Evolutionary conservation across 495 filamentous ascomycete species (phyloP).

Genomic region (Penicillium mononematosum): DNA sequence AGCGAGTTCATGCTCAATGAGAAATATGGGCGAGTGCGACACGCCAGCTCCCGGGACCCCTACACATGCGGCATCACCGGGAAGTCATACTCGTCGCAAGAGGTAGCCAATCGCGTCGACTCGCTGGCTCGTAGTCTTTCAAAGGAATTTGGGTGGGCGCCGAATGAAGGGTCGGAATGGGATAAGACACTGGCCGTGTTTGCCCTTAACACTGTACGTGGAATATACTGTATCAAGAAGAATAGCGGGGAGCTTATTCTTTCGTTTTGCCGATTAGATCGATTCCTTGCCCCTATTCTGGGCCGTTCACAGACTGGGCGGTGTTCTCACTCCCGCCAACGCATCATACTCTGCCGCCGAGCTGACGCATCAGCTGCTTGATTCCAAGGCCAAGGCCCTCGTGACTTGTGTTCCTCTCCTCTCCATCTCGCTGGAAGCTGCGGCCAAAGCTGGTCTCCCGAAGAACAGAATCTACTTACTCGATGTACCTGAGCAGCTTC

Average conservation of each 20-base stretch:
- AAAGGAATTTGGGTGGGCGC: slow-evolving; percentile 71
- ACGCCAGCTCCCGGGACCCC: slow-evolving; percentile 64
- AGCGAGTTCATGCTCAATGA: slow-evolving; percentile 80
- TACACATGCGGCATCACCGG: slow-evolving; percentile 83
- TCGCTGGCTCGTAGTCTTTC: slow-evolving; percentile 67
- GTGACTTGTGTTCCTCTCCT: slow-evolving; percentile 81
- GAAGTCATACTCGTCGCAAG: slow-evolving; percentile 62
- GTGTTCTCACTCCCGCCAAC: slow-evolving; percentile 77
- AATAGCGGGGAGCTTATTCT: background rate
- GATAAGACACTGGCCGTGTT: slow-evolving; percentile 81
- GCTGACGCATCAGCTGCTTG: slow-evolving; percentile 73
- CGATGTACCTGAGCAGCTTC: slow-evolving; percentile 57
- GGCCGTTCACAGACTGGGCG: slow-evolving; percentile 73
- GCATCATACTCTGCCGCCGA: slow-evolving; percentile 76
- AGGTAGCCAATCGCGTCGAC: slow-evolving; percentile 67
- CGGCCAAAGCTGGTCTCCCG: slow-evolving; percentile 64
- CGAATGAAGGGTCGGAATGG: slow-evolving; percentile 76
- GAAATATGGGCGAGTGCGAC: slow-evolving; percentile 62
- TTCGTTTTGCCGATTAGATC: slow-evolving; percentile 52
- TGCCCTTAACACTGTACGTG: slow-evolving; percentile 73
- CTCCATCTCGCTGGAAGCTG: slow-evolving; percentile 65
- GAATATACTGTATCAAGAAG: background rate
- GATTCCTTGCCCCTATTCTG: slow-evolving; percentile 75
- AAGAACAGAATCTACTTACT: slow-evolving; percentile 73
- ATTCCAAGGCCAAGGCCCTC: slow-evolving; percentile 70